These are phyloP conservation scores for Capsicum rhomboideum DNA, from an alignment of 257 asterid species.

Conservation along the genomic window DNA sequence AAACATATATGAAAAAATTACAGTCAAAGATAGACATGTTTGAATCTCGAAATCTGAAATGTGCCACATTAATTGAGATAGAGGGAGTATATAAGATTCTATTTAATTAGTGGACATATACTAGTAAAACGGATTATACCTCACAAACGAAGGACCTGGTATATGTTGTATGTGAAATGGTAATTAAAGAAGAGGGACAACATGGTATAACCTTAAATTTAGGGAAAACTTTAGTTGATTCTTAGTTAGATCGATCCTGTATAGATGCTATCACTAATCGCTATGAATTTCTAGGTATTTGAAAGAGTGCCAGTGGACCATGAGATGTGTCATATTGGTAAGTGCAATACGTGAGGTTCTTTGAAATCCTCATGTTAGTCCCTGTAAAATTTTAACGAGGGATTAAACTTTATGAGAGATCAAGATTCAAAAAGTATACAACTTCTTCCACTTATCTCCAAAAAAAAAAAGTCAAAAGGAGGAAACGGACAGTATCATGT, in stretches of 20 bases:
- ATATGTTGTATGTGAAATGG: neutral
- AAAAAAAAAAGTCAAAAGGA: too few relatives aligned
- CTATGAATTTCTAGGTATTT: neutral
- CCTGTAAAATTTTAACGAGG: neutral
- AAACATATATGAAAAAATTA: too few relatives aligned
- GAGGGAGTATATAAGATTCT: neutral
- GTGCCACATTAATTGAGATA: too few relatives aligned
- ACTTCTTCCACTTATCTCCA: too few relatives aligned
- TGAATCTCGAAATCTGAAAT: too few relatives aligned
- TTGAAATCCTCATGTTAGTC: neutral
- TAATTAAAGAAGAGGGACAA: neutral
- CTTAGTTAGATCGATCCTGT: neutral
- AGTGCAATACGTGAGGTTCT: neutral
- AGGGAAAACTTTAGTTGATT: neutral
- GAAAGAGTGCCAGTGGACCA: neutral
- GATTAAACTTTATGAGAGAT: neutral
- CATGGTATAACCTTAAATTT: neutral
- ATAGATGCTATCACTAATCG: neutral
- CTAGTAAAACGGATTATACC: neutral
- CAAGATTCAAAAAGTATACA: neutral
- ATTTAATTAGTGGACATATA: neutral
- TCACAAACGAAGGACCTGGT: neutral
- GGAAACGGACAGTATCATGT: neutral
- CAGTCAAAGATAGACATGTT: too few relatives aligned
- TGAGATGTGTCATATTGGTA: neutral